Percentiles rank a stretch among this genome's conserved stretches.
Evolutionary conservation across 306 rosid species (phyloP).

Genomic region (Urtica urens): DNA sequence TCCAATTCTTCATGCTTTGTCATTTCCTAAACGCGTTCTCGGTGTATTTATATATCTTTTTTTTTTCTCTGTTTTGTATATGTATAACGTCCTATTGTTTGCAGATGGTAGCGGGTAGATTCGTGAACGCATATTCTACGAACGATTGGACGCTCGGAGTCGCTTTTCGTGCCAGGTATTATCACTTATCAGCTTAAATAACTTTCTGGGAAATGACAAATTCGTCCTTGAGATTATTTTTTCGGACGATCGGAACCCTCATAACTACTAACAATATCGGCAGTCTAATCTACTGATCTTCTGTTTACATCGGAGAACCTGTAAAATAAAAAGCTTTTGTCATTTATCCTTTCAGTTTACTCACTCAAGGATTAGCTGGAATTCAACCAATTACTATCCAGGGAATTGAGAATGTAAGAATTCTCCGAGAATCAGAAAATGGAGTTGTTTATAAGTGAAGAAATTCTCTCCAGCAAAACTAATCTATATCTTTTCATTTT

Average conservation of each 20-base stretch:
- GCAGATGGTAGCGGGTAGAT: slow-evolving; percentile 50
- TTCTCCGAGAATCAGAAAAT: not conserved
- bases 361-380: slow-evolving; percentile 43
- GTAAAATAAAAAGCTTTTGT: not conserved
- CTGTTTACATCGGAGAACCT: not conserved
- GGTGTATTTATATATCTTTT: not conserved
- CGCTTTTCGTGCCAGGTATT: slow-evolving; percentile 45
- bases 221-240: too few relatives aligned
- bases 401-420: slow-evolving; percentile 40
- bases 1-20: not conserved
- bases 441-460: not conserved
- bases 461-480: not conserved
- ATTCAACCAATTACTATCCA: slow-evolving; percentile 34
- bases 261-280: too few relatives aligned
- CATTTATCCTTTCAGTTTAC: slow-evolving; percentile 20
- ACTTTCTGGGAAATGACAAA: too few relatives aligned
- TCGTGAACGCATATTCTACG: slow-evolving; percentile 37
- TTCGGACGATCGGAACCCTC: too few relatives aligned
- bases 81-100: slow-evolving; percentile 10
- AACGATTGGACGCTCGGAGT: slow-evolving; percentile 47
- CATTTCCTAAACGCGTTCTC: too few relatives aligned
- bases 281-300: not conserved
- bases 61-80: not conserved
- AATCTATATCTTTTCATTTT: not conserved
- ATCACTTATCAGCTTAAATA: too few relatives aligned